phyloP scores from a whole-genome alignment of 177 flowering plant species.

The Telopea speciosissima region DNA sequence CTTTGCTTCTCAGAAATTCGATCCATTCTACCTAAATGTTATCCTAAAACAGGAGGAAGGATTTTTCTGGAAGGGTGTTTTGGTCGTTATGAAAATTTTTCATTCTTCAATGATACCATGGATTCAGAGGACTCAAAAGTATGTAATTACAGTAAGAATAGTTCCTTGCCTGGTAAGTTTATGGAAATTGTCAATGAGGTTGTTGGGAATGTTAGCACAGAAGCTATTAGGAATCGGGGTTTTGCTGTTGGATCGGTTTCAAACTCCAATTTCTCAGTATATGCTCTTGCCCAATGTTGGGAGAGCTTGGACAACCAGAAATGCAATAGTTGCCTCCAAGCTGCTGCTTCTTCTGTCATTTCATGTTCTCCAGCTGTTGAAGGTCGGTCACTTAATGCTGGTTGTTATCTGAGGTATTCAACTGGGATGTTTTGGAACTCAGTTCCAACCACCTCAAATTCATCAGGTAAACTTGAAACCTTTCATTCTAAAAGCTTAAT shows the following conservation, averaged over 20 bases:
- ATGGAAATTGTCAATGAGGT: constrained; percentile 4
- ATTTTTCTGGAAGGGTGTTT: constrained; percentile 1
- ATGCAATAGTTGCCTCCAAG: constrained; percentile 13
- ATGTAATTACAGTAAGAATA: not conserved
- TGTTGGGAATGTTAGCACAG: constrained; percentile 5
- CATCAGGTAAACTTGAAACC: constrained; percentile 5
- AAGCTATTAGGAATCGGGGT: constrained; percentile 10
- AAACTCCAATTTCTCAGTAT: constrained; percentile 1
- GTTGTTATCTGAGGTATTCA: constrained; percentile 19
- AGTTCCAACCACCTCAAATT: not conserved
- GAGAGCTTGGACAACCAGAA: constrained; percentile 7
- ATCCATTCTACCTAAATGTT: constrained; percentile 11
- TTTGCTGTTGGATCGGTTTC: constrained; percentile 9
- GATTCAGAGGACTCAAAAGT: constrained; percentile 4
- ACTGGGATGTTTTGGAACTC: constrained; percentile 11
- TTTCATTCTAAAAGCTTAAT: not conserved
- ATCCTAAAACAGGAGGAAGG: constrained; percentile 12
- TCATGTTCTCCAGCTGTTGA: constrained; percentile 12
- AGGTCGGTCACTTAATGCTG: constrained; percentile 18
- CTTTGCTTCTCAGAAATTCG: constrained; percentile 20
- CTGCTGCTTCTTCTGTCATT: constrained; percentile 7
- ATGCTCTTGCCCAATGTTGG: constrained; percentile 20
- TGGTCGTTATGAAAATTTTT: too few relatives aligned
- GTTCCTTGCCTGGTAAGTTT: constrained; percentile 6
- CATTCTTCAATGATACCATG: too few relatives aligned